Percentiles rank a stretch among this genome's conserved stretches.
phyloP scores from a whole-genome alignment of 2,329 filamentous ascomycete species.

The Myriosclerotinia scirpicola region DNA sequence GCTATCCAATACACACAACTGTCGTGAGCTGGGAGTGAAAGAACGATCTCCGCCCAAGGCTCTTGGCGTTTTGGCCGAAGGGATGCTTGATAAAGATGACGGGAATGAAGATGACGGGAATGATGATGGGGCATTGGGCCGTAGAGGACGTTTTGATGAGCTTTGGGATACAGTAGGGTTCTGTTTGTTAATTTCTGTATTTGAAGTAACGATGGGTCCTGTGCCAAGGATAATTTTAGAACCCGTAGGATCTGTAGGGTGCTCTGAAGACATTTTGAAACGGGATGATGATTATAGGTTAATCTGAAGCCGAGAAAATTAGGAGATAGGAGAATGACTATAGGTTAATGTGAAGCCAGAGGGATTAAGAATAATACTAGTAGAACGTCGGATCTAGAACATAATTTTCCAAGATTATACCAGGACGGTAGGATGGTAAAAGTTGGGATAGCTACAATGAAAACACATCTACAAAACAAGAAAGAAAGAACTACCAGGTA shows the following conservation, averaged over 20 bases:
- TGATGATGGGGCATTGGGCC: slow-evolving; percentile 1
- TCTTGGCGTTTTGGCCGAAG: background rate
- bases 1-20: background rate
- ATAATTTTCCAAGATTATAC: background rate
- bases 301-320: background rate
- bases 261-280: slow-evolving; percentile 1
- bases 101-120: slow-evolving; percentile 3
- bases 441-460: too few relatives aligned
- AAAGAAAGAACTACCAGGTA: background rate
- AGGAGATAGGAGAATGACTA: background rate
- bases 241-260: background rate
- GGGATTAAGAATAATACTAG: background rate
- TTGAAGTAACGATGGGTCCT: background rate
- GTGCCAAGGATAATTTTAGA: background rate
- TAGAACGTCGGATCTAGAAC: background rate
- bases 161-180: background rate
- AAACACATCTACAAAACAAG: background rate
- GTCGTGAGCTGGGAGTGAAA: slow-evolving; percentile 3
- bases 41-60: background rate
- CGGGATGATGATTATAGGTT: too few relatives aligned
- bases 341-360: background rate
- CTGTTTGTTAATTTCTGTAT: background rate
- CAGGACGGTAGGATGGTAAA: background rate
- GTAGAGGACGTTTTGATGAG: slow-evolving; percentile 6
- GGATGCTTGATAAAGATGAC: background rate